phyloP scores from a whole-genome alignment of 176 grass and related monocot species.

The Triticum turgidum region DNA sequence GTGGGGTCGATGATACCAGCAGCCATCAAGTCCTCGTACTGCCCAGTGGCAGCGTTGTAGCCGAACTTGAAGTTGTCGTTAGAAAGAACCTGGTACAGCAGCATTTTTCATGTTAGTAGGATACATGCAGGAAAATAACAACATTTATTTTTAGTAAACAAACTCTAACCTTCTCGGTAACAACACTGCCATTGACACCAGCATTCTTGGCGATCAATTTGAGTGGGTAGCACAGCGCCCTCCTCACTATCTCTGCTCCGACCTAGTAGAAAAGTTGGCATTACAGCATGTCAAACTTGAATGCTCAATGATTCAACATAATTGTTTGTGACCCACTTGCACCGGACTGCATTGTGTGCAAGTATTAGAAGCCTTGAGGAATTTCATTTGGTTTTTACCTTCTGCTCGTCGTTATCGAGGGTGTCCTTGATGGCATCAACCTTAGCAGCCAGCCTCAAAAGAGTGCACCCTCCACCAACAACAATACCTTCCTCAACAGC shows the following conservation, averaged over 20 bases:
- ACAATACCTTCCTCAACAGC: conserved; percentile 99
- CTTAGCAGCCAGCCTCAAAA: conserved; percentile 81
- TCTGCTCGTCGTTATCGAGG: conserved; percentile 95
- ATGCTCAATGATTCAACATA: not conserved
- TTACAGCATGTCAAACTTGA: conserved; percentile 13
- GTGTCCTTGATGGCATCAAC: conserved; percentile 94
- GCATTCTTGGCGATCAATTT: conserved; percentile 99
- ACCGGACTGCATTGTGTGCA: not conserved
- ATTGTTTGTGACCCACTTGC: not conserved
- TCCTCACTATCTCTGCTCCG: conserved; percentile 92
- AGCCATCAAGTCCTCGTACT: conserved; percentile 99
- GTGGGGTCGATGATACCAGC: conserved; percentile 99
- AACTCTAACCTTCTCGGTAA: conserved; percentile 73
- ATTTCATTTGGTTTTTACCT: conserved; percentile 40
- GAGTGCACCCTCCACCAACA: conserved; percentile 94
- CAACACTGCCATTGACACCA: conserved; percentile 94
- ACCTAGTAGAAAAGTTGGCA: conserved; percentile 54
- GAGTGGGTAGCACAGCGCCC: conserved; percentile 90
- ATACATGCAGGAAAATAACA: not conserved
- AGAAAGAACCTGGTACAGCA: conserved; percentile 62
- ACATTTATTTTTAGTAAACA: not conserved
- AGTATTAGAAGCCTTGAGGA: not conserved
- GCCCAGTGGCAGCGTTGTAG: conserved; percentile 93
- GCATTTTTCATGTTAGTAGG: not conserved
- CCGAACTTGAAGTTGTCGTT: conserved; percentile 79